Evolutionary conservation across 106 monocot genomes (phyloP).

Genomic region (Amphibolis antarctica): DNA sequence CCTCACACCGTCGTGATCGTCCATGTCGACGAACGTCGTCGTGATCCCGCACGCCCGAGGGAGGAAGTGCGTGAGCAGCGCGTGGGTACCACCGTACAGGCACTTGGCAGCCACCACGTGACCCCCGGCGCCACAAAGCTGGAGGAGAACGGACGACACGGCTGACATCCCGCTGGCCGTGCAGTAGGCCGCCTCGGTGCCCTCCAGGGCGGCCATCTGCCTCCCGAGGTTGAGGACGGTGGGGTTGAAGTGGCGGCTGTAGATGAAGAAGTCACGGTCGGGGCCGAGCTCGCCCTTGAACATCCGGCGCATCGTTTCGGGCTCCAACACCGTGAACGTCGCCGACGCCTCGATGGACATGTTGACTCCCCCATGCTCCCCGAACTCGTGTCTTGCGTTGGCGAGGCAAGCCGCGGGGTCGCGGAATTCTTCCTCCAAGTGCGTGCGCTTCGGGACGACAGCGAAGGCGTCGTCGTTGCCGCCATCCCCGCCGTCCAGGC

Average conservation of each 20-base stretch:
- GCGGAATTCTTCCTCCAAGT: not conserved
- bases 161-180: conserved; percentile 96
- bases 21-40: conserved; percentile 57
- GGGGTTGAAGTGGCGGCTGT: conserved; percentile 95
- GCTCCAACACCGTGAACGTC: conserved; percentile 97
- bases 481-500: not conserved
- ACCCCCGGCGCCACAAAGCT: conserved; percentile 55
- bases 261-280: conserved; percentile 83
- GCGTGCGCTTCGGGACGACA: not conserved
- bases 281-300: conserved; percentile 90
- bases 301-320: conserved; percentile 77
- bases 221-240: conserved; percentile 81
- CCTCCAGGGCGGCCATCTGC: conserved; percentile 90
- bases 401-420: conserved; percentile 73
- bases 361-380: conserved; percentile 98
- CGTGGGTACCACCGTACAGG: conserved; percentile 95
- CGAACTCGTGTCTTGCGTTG: conserved; percentile 84
- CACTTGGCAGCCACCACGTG: conserved; percentile 81
- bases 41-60: conserved; percentile 41
- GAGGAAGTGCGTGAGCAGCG: conserved; percentile 52
- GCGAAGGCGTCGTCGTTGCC: conserved; percentile 4
- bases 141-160: conserved; percentile 67
- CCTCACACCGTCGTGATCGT: conserved; percentile 35
- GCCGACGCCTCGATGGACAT: conserved; percentile 99
- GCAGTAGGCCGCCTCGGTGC: conserved; percentile 96